A percentile compares a stretch with the other conserved stretches of the same genome.
phyloP scores from a whole-genome alignment of 139 green algal species.

The Chlorella sp. region DNA sequence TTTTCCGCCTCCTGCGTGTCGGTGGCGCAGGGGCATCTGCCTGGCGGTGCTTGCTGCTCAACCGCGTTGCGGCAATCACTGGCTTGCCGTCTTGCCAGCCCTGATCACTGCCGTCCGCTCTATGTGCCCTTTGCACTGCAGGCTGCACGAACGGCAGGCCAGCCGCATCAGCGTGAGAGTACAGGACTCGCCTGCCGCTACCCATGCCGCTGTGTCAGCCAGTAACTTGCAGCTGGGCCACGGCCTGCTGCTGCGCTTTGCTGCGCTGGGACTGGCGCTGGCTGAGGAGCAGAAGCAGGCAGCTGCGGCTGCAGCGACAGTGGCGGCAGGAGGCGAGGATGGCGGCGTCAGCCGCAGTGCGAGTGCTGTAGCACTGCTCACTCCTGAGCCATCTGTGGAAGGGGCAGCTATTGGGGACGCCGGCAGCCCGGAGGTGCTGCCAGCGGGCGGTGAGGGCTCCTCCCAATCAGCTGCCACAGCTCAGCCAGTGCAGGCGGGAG shows the following conservation, averaged over 20 bases:
- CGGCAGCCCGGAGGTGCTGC: not conserved
- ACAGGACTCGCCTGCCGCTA: not conserved
- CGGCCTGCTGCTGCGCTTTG: conserved; percentile 53
- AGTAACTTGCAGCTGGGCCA: conserved; percentile 55
- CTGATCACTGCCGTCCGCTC: too few relatives aligned
- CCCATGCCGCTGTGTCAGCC: conserved; percentile 39
- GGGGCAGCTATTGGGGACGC: too few relatives aligned
- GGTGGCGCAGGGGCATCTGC: too few relatives aligned
- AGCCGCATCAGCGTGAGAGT: conserved; percentile 1
- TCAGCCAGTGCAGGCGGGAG: not conserved
- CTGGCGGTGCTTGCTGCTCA: too few relatives aligned
- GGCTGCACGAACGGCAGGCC: conserved; percentile 25
- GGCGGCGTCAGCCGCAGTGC: too few relatives aligned
- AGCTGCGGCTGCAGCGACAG: not conserved
- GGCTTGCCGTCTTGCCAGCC: too few relatives aligned
- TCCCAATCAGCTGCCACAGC: not conserved
- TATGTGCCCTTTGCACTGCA: conserved; percentile 1
- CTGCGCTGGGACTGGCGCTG: not conserved
- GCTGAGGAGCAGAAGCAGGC: not conserved
- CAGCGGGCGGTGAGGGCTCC: not conserved
- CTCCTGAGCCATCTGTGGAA: too few relatives aligned
- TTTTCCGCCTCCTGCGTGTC: too few relatives aligned
- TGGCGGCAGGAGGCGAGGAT: not conserved
- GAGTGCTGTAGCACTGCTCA: too few relatives aligned
- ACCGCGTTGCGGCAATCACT: too few relatives aligned